Percentiles rank a stretch among this genome's conserved stretches.
These are phyloP conservation scores for Solidago caesia DNA, from an alignment of 129 eudicot species.

Conservation along the genomic window DNA sequence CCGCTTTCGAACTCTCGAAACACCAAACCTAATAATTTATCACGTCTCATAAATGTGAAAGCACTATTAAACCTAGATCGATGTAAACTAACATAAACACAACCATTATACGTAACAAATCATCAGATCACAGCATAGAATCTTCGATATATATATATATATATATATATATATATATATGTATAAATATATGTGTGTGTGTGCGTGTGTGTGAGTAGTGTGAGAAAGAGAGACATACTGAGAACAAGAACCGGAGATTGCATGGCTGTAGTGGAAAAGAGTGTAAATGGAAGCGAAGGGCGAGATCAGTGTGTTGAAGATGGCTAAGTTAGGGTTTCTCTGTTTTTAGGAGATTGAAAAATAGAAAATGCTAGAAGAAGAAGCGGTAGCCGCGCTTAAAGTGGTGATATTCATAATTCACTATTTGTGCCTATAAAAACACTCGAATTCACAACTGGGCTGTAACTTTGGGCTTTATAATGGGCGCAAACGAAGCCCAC, in stretches of 20 bases:
- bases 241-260: conserved; percentile 78
- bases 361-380: conserved; percentile 18
- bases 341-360: conserved; percentile 13
- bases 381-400: conserved; percentile 8
- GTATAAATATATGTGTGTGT: no score
- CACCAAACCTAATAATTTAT: conserved; percentile 12
- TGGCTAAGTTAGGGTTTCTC: conserved; percentile 32
- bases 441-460: background rate
- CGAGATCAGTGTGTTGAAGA: conserved; percentile 23
- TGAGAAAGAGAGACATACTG: conserved; percentile 40
- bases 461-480: conserved; percentile 15
- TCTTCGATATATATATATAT: background rate
- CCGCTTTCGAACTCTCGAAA: background rate
- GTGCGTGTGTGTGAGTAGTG: background rate
- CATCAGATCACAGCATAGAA: conserved; percentile 24
- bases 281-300: background rate
- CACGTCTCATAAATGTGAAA: conserved; percentile 4
- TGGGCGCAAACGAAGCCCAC: background rate
- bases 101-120: background rate
- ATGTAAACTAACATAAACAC: background rate
- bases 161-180: background rate
- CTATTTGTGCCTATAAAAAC: background rate
- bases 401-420: background rate
- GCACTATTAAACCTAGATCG: conserved; percentile 18
- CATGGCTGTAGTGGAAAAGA: conserved; percentile 30